phyloP scores from a whole-genome alignment of 108 stramenopile species.

The Fistulifera solaris region DNA sequence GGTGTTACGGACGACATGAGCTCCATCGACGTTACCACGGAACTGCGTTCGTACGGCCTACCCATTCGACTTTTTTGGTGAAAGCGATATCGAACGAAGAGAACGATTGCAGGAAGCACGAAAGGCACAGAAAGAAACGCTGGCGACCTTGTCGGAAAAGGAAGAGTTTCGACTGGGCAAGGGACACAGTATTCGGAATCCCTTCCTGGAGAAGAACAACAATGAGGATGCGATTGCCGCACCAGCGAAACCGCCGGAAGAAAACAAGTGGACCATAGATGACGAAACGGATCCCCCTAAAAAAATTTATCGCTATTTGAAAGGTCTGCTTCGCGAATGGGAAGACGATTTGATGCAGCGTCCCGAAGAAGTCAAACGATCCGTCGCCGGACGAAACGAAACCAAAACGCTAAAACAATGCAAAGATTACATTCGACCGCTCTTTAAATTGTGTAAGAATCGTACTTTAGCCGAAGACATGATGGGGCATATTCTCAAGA shows the following conservation, averaged over 20 bases:
- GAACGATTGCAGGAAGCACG: constrained; percentile 41
- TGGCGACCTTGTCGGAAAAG: constrained; percentile 38
- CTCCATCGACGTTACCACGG: constrained; percentile 22
- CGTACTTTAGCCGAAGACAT: constrained; percentile 51
- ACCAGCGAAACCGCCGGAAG: not conserved
- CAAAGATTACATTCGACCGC: constrained; percentile 92
- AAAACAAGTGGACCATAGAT: constrained; percentile 6
- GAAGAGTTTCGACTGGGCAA: constrained; percentile 70
- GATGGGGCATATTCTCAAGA: constrained; percentile 59
- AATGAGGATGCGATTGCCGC: constrained; percentile 6
- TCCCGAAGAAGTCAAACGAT: constrained; percentile 40
- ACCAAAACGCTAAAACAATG: constrained; percentile 91
- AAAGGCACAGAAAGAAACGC: constrained; percentile 33
- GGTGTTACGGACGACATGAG: not conserved
- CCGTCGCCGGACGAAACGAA: constrained; percentile 74
- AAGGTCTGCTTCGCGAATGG: constrained; percentile 80
- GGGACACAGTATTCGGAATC: constrained; percentile 71
- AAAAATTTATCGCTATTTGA: constrained; percentile 73
- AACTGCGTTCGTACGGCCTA: constrained; percentile 51
- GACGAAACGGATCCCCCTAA: constrained; percentile 49
- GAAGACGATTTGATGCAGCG: constrained; percentile 69
- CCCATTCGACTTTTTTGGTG: constrained; percentile 73
- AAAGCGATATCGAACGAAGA: constrained; percentile 26
- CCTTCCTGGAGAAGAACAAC: constrained; percentile 51
- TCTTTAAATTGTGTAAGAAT: constrained; percentile 64